Evolutionary conservation across 208 protist genomes (phyloP), one percentile per base, ranked within the genome.

Genomic region (Phytomonas sp.): DNA sequence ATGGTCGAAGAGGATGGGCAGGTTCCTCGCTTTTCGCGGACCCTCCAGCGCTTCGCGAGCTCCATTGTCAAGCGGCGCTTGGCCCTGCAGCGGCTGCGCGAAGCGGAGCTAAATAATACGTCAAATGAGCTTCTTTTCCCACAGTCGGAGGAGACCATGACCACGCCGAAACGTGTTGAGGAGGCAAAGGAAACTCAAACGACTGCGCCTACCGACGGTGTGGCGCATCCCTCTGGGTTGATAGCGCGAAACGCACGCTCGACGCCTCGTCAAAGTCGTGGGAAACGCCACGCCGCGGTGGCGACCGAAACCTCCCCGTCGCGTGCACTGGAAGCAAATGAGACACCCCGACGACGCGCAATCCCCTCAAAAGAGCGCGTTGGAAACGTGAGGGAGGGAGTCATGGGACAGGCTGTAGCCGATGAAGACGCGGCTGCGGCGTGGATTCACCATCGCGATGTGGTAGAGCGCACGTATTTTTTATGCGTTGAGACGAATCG

Each of bases 391-490:
- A 33, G 20, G 11, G 17, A 51, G 13, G 13, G 40, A 6, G 40
- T 6, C 40, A 6, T 63, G 2, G 60, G 15, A 11, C 20, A 63
- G 20, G 30, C 9, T 1, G 60, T 63, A 30, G 60, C 60, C 9
- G 11, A 36, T 17, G 29, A 33, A 62, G 8, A 46, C 71, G 68
- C 60, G 20, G 60, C 66, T 17, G 23, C 23, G 20, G 60, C 60
- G 26, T 81, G 72, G 62, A 46, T 78, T 11, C 51, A 36, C 26
- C 17, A 40, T 2, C 61, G 20, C n/a, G 77, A 78, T 5, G 75
- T 78, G 23, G 71, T 79, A 28, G 46, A 60, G 53, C 76, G 87
- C 23, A 74, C 69, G 28, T 92, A 92, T 68, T 85, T 85, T 67
- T 74, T 92, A 9, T 89, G 72, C 30, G 28, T 62, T 0, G 66